Percentiles rank a stretch among this genome's conserved stretches.
phyloP scores from a whole-genome alignment of 2,329 filamentous ascomycete species.

The Ophiostoma angusticollis region DNA sequence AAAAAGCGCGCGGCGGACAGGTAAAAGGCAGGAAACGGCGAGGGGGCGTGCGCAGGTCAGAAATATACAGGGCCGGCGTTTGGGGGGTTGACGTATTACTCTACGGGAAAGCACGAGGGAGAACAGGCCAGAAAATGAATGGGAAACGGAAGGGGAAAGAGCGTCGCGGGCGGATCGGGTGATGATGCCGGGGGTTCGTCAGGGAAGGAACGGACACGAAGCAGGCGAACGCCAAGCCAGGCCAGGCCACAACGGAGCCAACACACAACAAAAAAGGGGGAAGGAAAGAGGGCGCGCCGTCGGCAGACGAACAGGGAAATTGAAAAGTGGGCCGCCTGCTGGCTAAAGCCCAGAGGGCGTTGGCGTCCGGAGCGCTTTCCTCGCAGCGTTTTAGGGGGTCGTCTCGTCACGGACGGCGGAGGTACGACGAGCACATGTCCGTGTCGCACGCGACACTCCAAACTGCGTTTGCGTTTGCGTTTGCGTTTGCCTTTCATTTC shows the following conservation, averaged over 20 bases:
- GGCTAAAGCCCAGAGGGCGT: conserved; percentile 2
- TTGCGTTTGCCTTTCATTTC: neutral
- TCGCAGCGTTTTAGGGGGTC: no score
- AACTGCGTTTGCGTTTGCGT: neutral
- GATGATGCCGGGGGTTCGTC: conserved; percentile 16
- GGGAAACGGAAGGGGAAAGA: conserved; percentile 3
- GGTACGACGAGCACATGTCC: no score
- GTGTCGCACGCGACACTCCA: no score
- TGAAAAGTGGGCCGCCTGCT: conserved; percentile 4
- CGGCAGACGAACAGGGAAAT: conserved; percentile 1
- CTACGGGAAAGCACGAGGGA: neutral
- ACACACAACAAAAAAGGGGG: neutral
- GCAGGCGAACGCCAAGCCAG: conserved; percentile 2
- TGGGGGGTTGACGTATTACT: no score
- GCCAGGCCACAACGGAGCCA: neutral
- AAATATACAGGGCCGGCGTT: no score
- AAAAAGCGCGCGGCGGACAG: no score
- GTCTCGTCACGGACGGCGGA: no score
- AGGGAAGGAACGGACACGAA: conserved; percentile 12
- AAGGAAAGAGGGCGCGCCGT: neutral
- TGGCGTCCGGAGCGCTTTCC: conserved; percentile 2
- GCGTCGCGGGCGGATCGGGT: conserved; percentile 16
- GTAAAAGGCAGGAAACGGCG: conserved; percentile 1
- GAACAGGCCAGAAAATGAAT: neutral
- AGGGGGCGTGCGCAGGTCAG: conserved; percentile 2